These are phyloP conservation scores for Bolboschoenus planiculmis DNA, from an alignment of 176 grass and related monocot species.

Conservation along the genomic window DNA sequence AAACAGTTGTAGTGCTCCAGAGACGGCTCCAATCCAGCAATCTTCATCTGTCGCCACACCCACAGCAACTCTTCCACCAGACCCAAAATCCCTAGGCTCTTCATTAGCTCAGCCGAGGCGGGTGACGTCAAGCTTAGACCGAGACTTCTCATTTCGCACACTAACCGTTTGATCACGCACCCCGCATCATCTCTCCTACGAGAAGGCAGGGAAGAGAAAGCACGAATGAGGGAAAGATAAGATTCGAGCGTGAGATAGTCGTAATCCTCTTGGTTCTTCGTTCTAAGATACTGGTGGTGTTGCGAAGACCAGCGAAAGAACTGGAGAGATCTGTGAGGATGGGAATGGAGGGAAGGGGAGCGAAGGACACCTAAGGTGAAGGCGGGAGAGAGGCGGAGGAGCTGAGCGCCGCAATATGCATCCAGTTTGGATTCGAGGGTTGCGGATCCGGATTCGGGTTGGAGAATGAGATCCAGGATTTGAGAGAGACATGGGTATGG, in stretches of 20 bases:
- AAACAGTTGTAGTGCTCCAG: conserved; percentile 83
- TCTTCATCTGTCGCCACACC: conserved; percentile 64
- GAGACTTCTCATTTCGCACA: conserved; percentile 35
- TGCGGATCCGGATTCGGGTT: conserved; percentile 39
- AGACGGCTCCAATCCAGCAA: conserved; percentile 46
- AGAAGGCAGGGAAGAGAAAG: conserved; percentile 33
- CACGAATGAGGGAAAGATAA: conserved; percentile 59
- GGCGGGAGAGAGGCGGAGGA: conserved; percentile 64
- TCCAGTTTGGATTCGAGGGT: conserved; percentile 48
- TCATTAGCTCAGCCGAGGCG: conserved; percentile 46
- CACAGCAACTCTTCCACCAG: conserved; percentile 66
- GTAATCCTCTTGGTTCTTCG: conserved; percentile 17
- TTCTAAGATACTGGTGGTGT: conserved; percentile 4
- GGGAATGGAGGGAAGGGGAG: conserved; percentile 33
- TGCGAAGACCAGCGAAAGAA: conserved; percentile 62
- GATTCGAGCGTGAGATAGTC: conserved; percentile 40
- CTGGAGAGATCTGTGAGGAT: conserved; percentile 40
- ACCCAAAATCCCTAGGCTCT: conserved; percentile 54
- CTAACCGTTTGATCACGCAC: conserved; percentile 8
- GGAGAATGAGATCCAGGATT: conserved; percentile 57
- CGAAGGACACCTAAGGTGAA: conserved; percentile 54
- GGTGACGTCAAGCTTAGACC: conserved; percentile 30
- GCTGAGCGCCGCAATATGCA: conserved; percentile 60
- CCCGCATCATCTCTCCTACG: neutral
- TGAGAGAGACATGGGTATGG: conserved; percentile 69